These are phyloP conservation scores for Pleurotus giganteus DNA, from an alignment of 768 basidiomycete genomes.

Conservation along the genomic window DNA sequence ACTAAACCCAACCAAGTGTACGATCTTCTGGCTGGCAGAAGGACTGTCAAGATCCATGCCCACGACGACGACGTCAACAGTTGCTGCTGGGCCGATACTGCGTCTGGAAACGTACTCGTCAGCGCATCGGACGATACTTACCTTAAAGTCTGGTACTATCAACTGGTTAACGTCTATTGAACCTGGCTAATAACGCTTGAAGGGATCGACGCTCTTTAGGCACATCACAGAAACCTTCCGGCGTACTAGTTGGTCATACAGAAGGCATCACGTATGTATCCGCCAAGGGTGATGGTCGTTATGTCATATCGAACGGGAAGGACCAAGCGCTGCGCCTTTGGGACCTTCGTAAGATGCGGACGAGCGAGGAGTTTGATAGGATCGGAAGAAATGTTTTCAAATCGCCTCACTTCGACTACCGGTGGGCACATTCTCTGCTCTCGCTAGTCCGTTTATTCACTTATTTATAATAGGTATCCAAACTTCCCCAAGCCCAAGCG, in stretches of 20 bases:
- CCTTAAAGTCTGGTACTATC: slow-evolving; percentile 87
- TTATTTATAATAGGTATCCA: slow-evolving; percentile 44
- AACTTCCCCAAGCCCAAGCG: slow-evolving; percentile 62
- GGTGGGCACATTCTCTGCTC: slow-evolving; percentile 42
- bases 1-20: slow-evolving; percentile 57
- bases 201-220: slow-evolving; percentile 60
- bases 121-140: slow-evolving; percentile 95
- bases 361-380: slow-evolving; percentile 61
- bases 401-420: slow-evolving; percentile 70
- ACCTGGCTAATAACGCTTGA: slow-evolving; percentile 11
- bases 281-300: slow-evolving; percentile 95
- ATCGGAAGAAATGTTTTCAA: slow-evolving; percentile 53
- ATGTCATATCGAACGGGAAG: slow-evolving; percentile 94
- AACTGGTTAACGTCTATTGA: slow-evolving; percentile 40
- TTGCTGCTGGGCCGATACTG: slow-evolving; percentile 92
- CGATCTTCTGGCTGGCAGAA: slow-evolving; percentile 76
- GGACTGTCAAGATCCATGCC: slow-evolving; percentile 83
- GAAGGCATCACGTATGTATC: slow-evolving; percentile 95
- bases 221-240: slow-evolving; percentile 73
- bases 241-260: slow-evolving; percentile 92
- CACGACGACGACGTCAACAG: slow-evolving; percentile 93
- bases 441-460: neutral
- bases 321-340: slow-evolving; percentile 90
- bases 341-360: slow-evolving; percentile 93
- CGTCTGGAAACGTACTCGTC: slow-evolving; percentile 90